Evolutionary conservation across 192 early-diverging fungal species (phyloP).

Genomic region (Backusella psychrophila): DNA sequence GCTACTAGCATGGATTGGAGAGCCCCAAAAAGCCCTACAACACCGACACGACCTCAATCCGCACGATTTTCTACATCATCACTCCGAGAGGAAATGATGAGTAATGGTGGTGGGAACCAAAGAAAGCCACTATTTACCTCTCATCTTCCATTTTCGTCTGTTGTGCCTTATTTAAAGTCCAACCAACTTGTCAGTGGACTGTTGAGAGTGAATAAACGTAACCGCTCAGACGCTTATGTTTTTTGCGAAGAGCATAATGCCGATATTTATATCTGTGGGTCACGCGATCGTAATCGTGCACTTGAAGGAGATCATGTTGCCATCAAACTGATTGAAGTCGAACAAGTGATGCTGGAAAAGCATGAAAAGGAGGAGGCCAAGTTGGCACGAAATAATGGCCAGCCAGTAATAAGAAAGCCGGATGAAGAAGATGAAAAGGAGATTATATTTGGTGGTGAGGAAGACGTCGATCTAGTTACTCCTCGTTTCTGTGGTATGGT

Average conservation of each 20-base stretch:
- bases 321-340: slow-evolving; percentile 60
- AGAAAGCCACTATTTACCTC: slow-evolving; percentile 51
- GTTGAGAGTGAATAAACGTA: slow-evolving; percentile 80
- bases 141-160: slow-evolving; percentile 51
- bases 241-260: slow-evolving; percentile 62
- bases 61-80: background rate
- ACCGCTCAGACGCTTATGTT: slow-evolving; percentile 85
- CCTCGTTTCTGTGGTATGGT: slow-evolving; percentile 51
- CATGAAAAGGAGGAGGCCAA: slow-evolving; percentile 49
- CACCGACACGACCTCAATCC: background rate
- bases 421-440: slow-evolving; percentile 49
- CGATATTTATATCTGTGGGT: slow-evolving; percentile 75
- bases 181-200: slow-evolving; percentile 68
- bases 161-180: slow-evolving; percentile 45
- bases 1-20: background rate
- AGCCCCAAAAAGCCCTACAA: slow-evolving; percentile 6
- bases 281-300: slow-evolving; percentile 69
- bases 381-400: slow-evolving; percentile 39
- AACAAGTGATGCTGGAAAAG: slow-evolving; percentile 52
- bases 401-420: slow-evolving; percentile 44
- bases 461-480: slow-evolving; percentile 39
- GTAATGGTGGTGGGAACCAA: slow-evolving; percentile 30
- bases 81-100: background rate
- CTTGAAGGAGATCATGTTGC: slow-evolving; percentile 79
- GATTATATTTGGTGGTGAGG: slow-evolving; percentile 36